Evolutionary conservation across 306 rosid genomes (phyloP).

Genomic region (Morella rubra): DNA sequence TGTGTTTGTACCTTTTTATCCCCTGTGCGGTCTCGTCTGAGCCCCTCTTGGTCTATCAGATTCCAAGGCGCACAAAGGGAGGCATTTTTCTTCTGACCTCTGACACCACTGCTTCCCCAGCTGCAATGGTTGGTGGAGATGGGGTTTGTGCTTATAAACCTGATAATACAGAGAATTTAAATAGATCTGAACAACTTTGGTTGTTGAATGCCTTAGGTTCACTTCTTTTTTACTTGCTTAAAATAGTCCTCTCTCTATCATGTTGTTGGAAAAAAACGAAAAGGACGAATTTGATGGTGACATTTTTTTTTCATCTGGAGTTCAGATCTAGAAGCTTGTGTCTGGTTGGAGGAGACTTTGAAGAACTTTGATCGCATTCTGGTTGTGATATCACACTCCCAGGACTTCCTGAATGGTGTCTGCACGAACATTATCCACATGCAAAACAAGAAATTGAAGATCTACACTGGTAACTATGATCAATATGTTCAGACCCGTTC

Average conservation of each 20-base stretch:
- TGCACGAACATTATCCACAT: slow-evolving; percentile 99
- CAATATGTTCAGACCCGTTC: slow-evolving; percentile 94
- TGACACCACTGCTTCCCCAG: no score
- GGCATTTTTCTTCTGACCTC: background rate
- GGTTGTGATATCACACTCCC: slow-evolving; percentile 96
- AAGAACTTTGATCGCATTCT: slow-evolving; percentile 89
- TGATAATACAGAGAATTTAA: background rate
- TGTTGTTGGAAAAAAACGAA: background rate
- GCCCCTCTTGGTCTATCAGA: background rate
- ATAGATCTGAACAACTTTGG: background rate
- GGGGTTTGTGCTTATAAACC: no score
- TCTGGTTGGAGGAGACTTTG: slow-evolving; percentile 95
- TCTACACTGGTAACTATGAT: slow-evolving; percentile 85
- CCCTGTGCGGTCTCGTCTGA: background rate
- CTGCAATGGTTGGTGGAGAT: background rate
- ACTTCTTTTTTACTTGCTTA: background rate
- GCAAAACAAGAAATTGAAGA: slow-evolving; percentile 83
- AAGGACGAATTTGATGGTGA: background rate
- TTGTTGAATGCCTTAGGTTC: background rate
- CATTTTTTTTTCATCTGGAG: slow-evolving; percentile 12
- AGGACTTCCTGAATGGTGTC: slow-evolving; percentile 96
- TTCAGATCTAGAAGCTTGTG: slow-evolving; percentile 98
- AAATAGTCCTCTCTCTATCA: background rate
- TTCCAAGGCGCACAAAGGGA: background rate
- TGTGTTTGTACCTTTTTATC: background rate